phyloP scores from a whole-genome alignment of 768 basidiomycete genomes.

The Tylopilus sp. region DNA sequence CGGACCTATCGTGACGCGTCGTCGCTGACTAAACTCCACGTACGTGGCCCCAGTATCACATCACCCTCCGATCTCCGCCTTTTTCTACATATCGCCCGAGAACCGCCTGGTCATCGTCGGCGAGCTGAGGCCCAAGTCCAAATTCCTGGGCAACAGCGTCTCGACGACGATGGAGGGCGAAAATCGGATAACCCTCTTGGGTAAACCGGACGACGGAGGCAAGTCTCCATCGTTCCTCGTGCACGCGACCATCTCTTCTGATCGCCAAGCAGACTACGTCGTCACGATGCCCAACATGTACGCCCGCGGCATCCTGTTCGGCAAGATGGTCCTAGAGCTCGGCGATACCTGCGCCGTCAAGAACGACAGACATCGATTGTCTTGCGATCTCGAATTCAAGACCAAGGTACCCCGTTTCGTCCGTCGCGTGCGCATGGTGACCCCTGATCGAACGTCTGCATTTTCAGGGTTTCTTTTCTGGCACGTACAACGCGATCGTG shows the following conservation, averaged over 20 bases:
- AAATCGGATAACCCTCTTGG: slow-evolving; percentile 81
- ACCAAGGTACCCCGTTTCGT: slow-evolving; percentile 66
- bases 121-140: slow-evolving; percentile 92
- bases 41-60: slow-evolving; percentile 67
- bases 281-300: slow-evolving; percentile 99
- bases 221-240: slow-evolving; percentile 31
- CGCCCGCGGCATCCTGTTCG: slow-evolving; percentile 81
- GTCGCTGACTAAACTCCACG: slow-evolving; percentile 3
- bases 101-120: slow-evolving; percentile 87
- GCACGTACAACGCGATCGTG: slow-evolving; percentile 87
- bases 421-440: not conserved
- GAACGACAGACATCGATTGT: slow-evolving; percentile 72
- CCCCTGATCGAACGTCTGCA: not conserved
- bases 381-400: slow-evolving; percentile 93
- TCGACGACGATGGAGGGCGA: slow-evolving; percentile 97
- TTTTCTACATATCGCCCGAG: slow-evolving; percentile 90
- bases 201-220: slow-evolving; percentile 85
- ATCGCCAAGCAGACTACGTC: slow-evolving; percentile 58
- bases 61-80: slow-evolving; percentile 93
- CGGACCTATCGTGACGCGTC: not conserved
- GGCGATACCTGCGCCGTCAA: slow-evolving; percentile 85
- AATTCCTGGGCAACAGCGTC: slow-evolving; percentile 95
- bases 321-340: slow-evolving; percentile 94
- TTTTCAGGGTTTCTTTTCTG: slow-evolving; percentile 89
- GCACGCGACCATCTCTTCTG: slow-evolving; percentile 3